These are phyloP conservation scores for Blastomyces silverae DNA, from an alignment of 2,329 filamentous ascomycete species.

Conservation along the genomic window DNA sequence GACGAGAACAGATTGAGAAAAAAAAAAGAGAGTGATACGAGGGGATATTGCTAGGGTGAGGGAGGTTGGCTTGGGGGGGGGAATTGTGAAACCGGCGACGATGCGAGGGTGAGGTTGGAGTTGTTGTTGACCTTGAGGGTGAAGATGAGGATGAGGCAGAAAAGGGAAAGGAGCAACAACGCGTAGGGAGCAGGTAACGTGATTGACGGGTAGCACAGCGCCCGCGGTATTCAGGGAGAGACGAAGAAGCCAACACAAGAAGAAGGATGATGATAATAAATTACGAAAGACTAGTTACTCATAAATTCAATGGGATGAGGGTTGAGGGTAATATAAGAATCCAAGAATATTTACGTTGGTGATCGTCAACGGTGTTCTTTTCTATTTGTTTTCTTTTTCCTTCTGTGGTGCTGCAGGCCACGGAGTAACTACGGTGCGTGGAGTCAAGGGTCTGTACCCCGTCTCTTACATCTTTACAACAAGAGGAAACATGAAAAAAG, in stretches of 20 bases:
- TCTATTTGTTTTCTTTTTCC: not conserved
- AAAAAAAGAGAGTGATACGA: slow-evolving; percentile 11
- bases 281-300: not conserved
- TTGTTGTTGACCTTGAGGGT: slow-evolving; percentile 12
- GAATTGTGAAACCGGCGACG: slow-evolving; percentile 15
- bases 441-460: not conserved
- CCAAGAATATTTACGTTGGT: not conserved
- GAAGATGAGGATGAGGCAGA: slow-evolving; percentile 5
- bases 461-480: too few relatives aligned
- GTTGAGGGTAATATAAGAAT: not conserved
- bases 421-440: not conserved
- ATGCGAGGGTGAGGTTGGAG: slow-evolving; percentile 20
- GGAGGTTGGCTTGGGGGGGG: slow-evolving; percentile 10
- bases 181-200: slow-evolving; percentile 8
- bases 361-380: not conserved
- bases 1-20: slow-evolving; percentile 11
- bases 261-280: not conserved
- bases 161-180: not conserved
- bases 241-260: not conserved
- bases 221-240: not conserved
- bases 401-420: not conserved
- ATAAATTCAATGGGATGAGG: not conserved
- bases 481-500: not conserved
- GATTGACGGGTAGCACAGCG: slow-evolving; percentile 2
- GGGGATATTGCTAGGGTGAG: slow-evolving; percentile 13